Base-by-base conservation (phyloP, 2,329 filamentous ascomycete species). In the Xylariaceae sp. region DNA sequence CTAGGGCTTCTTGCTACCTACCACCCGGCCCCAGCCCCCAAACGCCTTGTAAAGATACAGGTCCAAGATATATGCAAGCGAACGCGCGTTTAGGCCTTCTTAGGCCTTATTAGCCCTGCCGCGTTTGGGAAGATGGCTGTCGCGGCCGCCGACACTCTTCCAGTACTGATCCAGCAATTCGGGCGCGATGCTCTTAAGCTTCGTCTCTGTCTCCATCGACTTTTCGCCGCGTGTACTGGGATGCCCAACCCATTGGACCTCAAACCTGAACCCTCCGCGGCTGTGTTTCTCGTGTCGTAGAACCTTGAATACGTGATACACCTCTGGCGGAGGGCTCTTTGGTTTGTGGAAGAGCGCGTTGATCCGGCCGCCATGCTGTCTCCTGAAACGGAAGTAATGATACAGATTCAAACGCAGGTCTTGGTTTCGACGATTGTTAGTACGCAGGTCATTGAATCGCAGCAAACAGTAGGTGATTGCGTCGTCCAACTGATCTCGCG, bases 211-310 rank as follows among this genome's bases (percentile, higher is more conserved):
- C 36, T 61, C 59, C 44, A 48, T 43, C 2, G 56, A 45, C 2
- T 56, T 61, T 38, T 60, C 53, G 13, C 42, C 48, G n/a, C 38
- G 50, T n/a, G 41, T 51, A 5, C 47, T 32, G 7, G 57, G 48
- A 37, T 61, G 56, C 3, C 59, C 59, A 1, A 61, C 55, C 59
- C 59, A 61, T 33, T 61, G 59, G 2, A 61, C 52, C 38, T 58
- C 52, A 27, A 60, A 50, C 27, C 54, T 44, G 38, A 60, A 59
- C 11, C 50, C 51, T 2, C 54, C 51, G 34, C 51, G 44, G 13
- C 38, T 31, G 18, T 46, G 51, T 46, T 51, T 59, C 36, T 58
- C 46, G 38, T 61, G 56, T 4, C 44, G 27, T 11, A 60, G 41
- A 18, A 61, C 42, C 21, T 49, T 53, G 37, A 52, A 60, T 13